Evolutionary conservation across 73 alveolate species (phyloP).

Genomic region (Paramecium sonneborni): DNA sequence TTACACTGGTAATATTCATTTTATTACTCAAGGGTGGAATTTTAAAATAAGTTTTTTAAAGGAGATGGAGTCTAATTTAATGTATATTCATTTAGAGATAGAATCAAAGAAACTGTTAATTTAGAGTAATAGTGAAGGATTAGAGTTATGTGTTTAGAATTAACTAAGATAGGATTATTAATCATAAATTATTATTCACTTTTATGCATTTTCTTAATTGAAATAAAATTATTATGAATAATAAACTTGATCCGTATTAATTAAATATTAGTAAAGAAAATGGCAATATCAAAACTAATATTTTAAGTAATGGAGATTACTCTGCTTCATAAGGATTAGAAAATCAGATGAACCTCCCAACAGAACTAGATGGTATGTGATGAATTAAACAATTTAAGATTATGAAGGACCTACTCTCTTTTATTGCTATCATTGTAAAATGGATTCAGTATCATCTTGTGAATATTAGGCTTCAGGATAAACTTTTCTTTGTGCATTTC

Average conservation of each 20-base stretch:
- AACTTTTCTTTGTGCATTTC: background rate
- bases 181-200: background rate
- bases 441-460: conserved; percentile 10
- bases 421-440: conserved; percentile 1
- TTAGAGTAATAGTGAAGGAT: background rate
- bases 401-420: conserved; percentile 44
- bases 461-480: background rate
- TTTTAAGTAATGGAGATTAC: background rate
- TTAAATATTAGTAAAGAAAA: background rate
- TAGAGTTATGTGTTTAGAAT: background rate
- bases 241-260: background rate
- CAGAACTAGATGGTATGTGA: background rate
- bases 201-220: background rate
- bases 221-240: background rate
- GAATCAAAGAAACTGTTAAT: background rate
- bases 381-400: background rate
- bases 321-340: background rate
- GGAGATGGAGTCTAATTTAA: conserved; percentile 85
- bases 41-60: conserved; percentile 89
- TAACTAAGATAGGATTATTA: background rate
- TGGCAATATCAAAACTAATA: background rate
- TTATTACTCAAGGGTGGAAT: conserved; percentile 78
- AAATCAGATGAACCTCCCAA: background rate
- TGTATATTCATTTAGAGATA: conserved; percentile 75
- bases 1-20: conserved; percentile 84